These are phyloP conservation scores for Hortaea sp. DNA, from an alignment of 2,329 filamentous ascomycete genomes.

Conservation along the genomic window DNA sequence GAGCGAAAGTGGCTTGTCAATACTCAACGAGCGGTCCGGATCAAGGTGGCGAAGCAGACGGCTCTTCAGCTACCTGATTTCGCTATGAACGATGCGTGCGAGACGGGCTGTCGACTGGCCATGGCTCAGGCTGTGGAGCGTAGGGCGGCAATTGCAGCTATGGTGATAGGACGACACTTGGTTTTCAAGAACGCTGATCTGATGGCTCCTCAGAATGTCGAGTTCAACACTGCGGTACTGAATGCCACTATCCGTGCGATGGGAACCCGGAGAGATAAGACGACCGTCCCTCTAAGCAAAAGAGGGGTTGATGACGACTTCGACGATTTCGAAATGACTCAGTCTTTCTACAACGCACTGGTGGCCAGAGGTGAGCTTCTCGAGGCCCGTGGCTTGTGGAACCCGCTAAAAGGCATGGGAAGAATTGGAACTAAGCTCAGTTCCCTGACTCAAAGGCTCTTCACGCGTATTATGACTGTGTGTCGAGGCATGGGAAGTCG, in stretches of 20 bases:
- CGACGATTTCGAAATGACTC: neutral
- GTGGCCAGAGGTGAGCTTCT: neutral
- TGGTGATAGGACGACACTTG: neutral
- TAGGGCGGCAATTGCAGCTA: neutral
- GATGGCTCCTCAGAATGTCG: neutral
- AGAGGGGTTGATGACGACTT: neutral
- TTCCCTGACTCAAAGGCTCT: neutral
- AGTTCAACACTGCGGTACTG: neutral
- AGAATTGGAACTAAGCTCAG: neutral
- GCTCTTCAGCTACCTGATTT: neutral
- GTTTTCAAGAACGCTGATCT: neutral
- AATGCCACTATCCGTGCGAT: neutral
- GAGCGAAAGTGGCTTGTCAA: neutral
- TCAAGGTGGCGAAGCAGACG: neutral
- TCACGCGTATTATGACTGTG: neutral
- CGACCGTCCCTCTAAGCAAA: neutral
- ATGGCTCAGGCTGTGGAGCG: neutral
- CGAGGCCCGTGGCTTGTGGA: neutral
- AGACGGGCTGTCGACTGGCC: neutral
- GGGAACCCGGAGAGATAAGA: neutral
- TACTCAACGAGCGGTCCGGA: neutral
- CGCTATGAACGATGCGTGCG: neutral
- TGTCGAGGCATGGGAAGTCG: no score
- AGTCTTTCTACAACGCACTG: neutral
- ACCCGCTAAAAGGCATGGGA: neutral